phyloP scores from a whole-genome alignment of 2,329 filamentous ascomycete genomes.

The Diplodia scrobiculata region DNA sequence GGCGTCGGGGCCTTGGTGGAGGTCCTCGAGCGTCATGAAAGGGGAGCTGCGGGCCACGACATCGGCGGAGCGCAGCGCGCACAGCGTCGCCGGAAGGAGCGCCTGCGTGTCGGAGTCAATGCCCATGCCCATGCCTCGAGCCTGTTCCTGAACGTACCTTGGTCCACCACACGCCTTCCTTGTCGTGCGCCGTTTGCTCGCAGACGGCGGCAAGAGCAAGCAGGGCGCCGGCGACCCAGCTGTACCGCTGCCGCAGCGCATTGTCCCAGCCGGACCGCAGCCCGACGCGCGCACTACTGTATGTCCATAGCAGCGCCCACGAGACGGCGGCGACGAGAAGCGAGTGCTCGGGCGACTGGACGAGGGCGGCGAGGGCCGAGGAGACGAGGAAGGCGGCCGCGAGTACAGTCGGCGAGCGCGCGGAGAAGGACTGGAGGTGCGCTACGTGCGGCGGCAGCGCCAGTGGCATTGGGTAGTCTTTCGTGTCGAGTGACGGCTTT shows the following conservation, averaged over 20 bases:
- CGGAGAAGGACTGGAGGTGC: conserved; percentile 26
- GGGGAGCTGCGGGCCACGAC: conserved; percentile 33
- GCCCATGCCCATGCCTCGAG: background rate
- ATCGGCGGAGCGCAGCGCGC: conserved; percentile 36
- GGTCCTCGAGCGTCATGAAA: conserved; percentile 35
- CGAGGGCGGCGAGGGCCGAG: conserved; percentile 22
- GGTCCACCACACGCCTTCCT: conserved; percentile 49
- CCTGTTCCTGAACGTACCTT: conserved; percentile 42
- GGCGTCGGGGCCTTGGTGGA: conserved; percentile 32
- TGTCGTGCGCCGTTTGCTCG: conserved; percentile 50
- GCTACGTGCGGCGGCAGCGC: conserved; percentile 30
- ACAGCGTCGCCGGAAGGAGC: conserved; percentile 41
- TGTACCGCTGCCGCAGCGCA: conserved; percentile 35
- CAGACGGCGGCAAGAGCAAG: conserved; percentile 49
- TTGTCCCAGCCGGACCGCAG: conserved; percentile 37
- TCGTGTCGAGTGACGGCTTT: conserved; percentile 26
- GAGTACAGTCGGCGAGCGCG: conserved; percentile 25
- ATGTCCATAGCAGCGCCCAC: conserved; percentile 48
- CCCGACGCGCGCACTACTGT: conserved; percentile 40
- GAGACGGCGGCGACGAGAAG: conserved; percentile 49
- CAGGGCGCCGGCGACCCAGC: conserved; percentile 48
- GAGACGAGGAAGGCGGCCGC: conserved; percentile 19
- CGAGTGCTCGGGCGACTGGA: conserved; percentile 38
- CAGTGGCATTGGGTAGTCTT: conserved; percentile 28
- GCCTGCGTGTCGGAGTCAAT: conserved; percentile 35